phyloP scores from a whole-genome alignment of 75 land plant species.

The Adiantum capillusveneris region DNA sequence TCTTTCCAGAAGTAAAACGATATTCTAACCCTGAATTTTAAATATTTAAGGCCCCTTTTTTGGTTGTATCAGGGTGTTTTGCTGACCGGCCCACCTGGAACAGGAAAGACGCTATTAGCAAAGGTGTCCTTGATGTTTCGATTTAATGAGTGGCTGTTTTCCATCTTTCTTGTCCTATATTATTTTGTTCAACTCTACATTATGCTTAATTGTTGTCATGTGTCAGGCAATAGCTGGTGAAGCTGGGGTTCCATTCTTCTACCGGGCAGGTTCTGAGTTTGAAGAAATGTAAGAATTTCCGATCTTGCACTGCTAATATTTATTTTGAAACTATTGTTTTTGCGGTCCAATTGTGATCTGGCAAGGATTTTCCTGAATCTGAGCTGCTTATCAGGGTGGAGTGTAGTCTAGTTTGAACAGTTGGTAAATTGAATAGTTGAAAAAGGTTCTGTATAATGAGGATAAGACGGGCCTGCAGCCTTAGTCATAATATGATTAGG shows the following conservation, averaged over 20 bases:
- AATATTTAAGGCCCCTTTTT: background rate
- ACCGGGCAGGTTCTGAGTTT: conserved; percentile 98
- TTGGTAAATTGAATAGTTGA: background rate
- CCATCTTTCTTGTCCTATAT: no score
- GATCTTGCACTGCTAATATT: background rate
- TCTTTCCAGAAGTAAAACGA: no score
- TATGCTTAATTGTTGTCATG: background rate
- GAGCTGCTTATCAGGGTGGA: no score
- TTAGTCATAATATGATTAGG: no score
- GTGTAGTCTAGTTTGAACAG: no score
- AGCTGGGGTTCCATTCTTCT: conserved; percentile 99
- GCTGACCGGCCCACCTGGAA: conserved; percentile 97
- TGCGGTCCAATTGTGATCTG: no score
- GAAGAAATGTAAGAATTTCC: conserved; percentile 83
- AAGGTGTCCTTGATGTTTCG: conserved; percentile 41
- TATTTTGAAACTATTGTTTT: no score
- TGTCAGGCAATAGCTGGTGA: conserved; percentile 98
- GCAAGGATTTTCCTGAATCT: no score
- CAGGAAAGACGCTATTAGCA: conserved; percentile 95
- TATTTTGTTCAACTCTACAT: no score
- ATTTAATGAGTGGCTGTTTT: background rate
- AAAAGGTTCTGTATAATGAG: no score
- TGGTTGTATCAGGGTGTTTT: conserved; percentile 73
- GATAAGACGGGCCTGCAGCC: no score
- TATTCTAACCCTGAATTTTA: no score